Conservation (phyloP, 2,329 filamentous ascomycete species). For the Paracorniculantispora psalliotae region DNA sequence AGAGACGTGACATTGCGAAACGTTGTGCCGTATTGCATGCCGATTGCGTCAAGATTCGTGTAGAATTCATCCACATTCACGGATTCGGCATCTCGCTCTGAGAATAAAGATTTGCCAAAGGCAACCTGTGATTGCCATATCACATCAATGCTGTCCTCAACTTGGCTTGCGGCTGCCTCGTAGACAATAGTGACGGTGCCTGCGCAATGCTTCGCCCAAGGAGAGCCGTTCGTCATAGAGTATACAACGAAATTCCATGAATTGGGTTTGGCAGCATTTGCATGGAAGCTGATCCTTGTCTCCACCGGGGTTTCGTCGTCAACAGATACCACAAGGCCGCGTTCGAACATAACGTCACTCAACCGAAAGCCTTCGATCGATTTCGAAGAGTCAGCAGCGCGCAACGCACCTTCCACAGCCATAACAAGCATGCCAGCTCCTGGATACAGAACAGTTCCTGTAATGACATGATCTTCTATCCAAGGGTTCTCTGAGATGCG, state of each 20-base stretch:
- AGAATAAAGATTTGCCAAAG: not conserved
- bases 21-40: slow-evolving; percentile 17
- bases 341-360: not conserved
- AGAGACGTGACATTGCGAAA: slow-evolving; percentile 17
- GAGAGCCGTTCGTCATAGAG: not conserved
- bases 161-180: not conserved
- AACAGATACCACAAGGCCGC: not conserved
- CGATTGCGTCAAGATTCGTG: slow-evolving; percentile 15
- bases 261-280: not conserved
- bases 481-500: slow-evolving; percentile 27
- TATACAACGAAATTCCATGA: not conserved
- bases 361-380: not conserved
- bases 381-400: not conserved
- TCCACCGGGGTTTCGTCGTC: not conserved
- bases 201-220: not conserved
- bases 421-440: slow-evolving; percentile 31
- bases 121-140: not conserved
- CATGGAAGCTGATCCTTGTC: not conserved
- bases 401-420: slow-evolving; percentile 25
- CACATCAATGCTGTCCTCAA: not conserved
- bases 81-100: not conserved
- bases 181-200: not conserved
- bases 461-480: slow-evolving; percentile 35
- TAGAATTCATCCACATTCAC: slow-evolving; percentile 15
- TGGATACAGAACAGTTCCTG: slow-evolving; percentile 32